Evolutionary conservation across 192 early-diverging fungal genomes (phyloP).

Genomic region (Umbelopsis isabellina): DNA sequence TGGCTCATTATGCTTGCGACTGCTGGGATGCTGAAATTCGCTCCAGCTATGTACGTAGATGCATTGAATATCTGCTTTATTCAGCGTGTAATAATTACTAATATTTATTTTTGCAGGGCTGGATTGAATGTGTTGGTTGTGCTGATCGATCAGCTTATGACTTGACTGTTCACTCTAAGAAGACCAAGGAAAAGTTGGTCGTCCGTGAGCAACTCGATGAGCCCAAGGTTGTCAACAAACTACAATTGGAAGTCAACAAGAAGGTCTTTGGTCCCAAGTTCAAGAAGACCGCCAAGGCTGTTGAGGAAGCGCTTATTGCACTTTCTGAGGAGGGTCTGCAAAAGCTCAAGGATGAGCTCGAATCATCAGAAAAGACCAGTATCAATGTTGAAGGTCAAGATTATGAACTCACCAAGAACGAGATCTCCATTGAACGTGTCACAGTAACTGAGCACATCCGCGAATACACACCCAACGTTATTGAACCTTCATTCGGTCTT

Average conservation of each 20-base stretch:
- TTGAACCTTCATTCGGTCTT: conserved; percentile 99
- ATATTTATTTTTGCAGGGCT: conserved; percentile 64
- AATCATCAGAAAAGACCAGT: conserved; percentile 48
- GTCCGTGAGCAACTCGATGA: conserved; percentile 88
- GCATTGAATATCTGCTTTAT: background rate
- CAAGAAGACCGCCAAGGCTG: conserved; percentile 89
- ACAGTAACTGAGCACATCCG: conserved; percentile 66
- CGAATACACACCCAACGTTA: conserved; percentile 97
- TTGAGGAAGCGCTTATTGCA: conserved; percentile 73
- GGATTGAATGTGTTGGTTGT: conserved; percentile 99
- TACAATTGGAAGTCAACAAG: conserved; percentile 87
- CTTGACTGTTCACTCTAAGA: conserved; percentile 85
- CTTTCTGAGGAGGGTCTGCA: conserved; percentile 60
- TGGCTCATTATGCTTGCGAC: conserved; percentile 99
- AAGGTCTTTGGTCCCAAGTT: conserved; percentile 94
- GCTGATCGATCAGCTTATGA: conserved; percentile 99
- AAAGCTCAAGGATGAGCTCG: conserved; percentile 59
- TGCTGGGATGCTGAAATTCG: conserved; percentile 99
- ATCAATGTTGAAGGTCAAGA: conserved; percentile 65
- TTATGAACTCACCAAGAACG: conserved; percentile 62
- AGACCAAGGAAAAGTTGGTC: conserved; percentile 91
- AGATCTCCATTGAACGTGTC: conserved; percentile 38
- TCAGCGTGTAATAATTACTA: background rate
- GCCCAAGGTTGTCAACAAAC: conserved; percentile 76
- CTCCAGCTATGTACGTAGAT: conserved; percentile 72